Evolutionary conservation across 306 rosid species (phyloP).

Genomic region (Sphenostylis stenocarpa): DNA sequence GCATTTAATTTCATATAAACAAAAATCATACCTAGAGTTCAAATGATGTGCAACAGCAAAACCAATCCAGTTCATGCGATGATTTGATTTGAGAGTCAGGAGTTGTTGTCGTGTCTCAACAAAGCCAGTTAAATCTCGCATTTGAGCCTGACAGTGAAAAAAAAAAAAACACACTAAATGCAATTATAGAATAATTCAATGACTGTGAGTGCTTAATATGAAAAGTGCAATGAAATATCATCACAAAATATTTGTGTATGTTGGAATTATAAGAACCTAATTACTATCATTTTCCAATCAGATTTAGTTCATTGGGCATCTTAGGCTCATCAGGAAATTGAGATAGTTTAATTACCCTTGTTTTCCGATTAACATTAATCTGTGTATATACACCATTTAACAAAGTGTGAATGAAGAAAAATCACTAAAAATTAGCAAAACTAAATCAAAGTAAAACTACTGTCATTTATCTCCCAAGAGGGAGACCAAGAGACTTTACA

Average conservation of each 20-base stretch:
- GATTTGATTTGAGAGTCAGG: constrained; percentile 85
- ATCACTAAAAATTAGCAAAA: not conserved
- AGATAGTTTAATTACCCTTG: not conserved
- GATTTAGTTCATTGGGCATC: not conserved
- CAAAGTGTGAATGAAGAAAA: not conserved
- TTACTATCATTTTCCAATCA: not conserved
- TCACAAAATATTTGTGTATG: not conserved
- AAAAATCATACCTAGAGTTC: constrained; percentile 69
- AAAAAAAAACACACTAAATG: too few species aligned
- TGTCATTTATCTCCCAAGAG: not conserved
- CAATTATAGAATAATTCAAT: constrained; percentile 6
- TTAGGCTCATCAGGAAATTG: not conserved
- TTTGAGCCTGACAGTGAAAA: constrained; percentile 99
- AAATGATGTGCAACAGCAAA: constrained; percentile 94
- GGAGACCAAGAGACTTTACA: not conserved
- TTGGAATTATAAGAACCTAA: not conserved
- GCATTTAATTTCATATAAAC: constrained; percentile 6
- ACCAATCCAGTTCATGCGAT: constrained; percentile 99
- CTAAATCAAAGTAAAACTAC: not conserved
- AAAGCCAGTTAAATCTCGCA: constrained; percentile 95
- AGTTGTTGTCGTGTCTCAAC: constrained; percentile 94
- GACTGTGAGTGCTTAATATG: not conserved
- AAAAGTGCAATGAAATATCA: constrained; percentile 18
- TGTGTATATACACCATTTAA: not conserved
- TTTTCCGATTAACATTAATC: not conserved